Evolutionary conservation across 805 yeast species (phyloP), one percentile per base, ranked within the genome.

Genomic region (Lipomyces yamanashiensis): DNA sequence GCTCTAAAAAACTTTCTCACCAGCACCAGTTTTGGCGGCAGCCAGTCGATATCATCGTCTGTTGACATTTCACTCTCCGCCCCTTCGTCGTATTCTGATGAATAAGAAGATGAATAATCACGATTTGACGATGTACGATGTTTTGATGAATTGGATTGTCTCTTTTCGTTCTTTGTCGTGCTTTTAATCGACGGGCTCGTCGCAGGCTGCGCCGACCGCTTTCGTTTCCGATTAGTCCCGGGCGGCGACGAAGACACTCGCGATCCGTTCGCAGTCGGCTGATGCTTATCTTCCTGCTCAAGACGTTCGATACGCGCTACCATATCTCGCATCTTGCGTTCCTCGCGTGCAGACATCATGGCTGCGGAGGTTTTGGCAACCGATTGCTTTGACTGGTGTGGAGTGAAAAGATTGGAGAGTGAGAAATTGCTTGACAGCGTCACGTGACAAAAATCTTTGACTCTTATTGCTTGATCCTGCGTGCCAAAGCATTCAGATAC

Each of bases 31-130:
- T 64, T 64, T 13, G 67, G 67, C 15, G 67, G 67, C 19, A 64
- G 28, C 65, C 67, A 61, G 28, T 64, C 67, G 23, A 61, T 43
- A 43, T 64, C 64, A 50, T 64, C 67, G 37, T 64, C 64, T 12
- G 65, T 64, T 17, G 67, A 62, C 61, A 64, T 54, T 43, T 62
- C 65, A 39, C 65, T 64, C 52, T 61, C 67, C 13, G 49, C 66
- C 37, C 39, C 67, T 13, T 23, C 61, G 12, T 41, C 48, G 37
- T 21, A 59, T 21, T 39, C 52, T 6, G 51, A 19, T 7, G 40
- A 28, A 36, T 43, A 47, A 4, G 53, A 44, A 33, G 45, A 41
- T 15, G 53, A 57, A 21, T 54, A 49, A 34, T 47, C 49, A 8
- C 53, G 17, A 34, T 13, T n/a, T 17, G 58, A 44, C 33, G 21